Evolutionary conservation across 371 early-diverging fungal genomes (phyloP).

Genomic region (Umbelopsis sp.): DNA sequence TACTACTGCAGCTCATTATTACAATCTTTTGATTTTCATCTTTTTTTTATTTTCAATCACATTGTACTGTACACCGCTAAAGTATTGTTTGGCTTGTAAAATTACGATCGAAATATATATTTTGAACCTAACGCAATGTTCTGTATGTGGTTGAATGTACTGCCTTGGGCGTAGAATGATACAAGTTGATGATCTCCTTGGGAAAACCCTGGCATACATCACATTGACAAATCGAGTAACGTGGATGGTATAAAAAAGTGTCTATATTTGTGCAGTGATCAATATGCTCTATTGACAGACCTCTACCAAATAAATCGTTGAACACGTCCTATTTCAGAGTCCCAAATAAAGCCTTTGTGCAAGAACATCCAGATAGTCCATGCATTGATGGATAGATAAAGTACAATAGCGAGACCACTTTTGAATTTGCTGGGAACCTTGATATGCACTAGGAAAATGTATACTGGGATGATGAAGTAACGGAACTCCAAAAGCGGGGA

Average conservation of each 20-base stretch:
- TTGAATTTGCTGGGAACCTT: conserved; percentile 24
- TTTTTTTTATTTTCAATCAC: neutral
- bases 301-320: conserved; percentile 87
- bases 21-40: neutral
- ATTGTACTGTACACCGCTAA: conserved; percentile 16
- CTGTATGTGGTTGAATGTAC: too few species aligned
- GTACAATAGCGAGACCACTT: conserved; percentile 22
- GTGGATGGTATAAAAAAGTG: too few species aligned
- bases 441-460: conserved; percentile 73
- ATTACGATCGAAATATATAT: neutral
- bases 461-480: conserved; percentile 90
- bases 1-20: neutral
- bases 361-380: conserved; percentile 70
- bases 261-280: neutral
- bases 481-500: conserved; percentile 94
- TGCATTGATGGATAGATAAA: conserved; percentile 52
- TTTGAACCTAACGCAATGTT: neutral
- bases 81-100: conserved; percentile 9
- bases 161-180: too few species aligned
- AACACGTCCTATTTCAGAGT: conserved; percentile 49
- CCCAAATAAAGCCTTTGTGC: conserved; percentile 65
- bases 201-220: too few species aligned
- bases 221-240: too few species aligned
- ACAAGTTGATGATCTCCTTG: too few species aligned
- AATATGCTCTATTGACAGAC: too few species aligned